Base-by-base conservation (phyloP, 768 basidiomycete species). In the Plicaturopsis crispa region DNA sequence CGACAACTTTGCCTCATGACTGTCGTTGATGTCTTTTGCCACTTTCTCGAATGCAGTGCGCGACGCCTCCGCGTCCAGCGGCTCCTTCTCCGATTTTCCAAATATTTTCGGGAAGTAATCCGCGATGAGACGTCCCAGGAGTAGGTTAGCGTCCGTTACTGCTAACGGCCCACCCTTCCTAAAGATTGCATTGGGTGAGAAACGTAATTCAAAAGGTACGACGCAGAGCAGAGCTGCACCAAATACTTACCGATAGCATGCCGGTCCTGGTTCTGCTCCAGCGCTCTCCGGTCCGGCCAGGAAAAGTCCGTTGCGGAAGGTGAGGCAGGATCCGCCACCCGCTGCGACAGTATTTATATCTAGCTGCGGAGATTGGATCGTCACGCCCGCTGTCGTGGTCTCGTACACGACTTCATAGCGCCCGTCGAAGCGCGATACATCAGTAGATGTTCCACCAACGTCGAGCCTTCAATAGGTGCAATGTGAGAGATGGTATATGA, bases 301-400 rank as follows among this genome's bases (percentile, higher is more conserved):
- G 66, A 96, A 96, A 16, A 98, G 69, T 1, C 92, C 92, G 48
- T 94, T 93, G 18, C 80, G 72, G 69, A 87, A 97, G 3, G 78
- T 82, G 34, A 97, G 63, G 48, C 92, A 84, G 1, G 86, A 89
- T 0, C 93, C 94, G 31, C 93, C 93, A 3, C 94, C 93, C 1
- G 94, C 93, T 5, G 93, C 93, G 34, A 96, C 91, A 4, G 89
- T 91, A 55, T 94, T 94, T 59, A 97, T 93, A 51, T 96, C 92
- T 13, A 97, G 73, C 49, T 94, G 91, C 0, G 92, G 89, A 1
- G 83, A 84, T 53, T 93, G 89, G 36, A 97, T 88, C 0, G 85
- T 85, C 14, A 96, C 83, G 1, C 92, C 90, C 0, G 93, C 93
- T 0, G 93, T 97, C 0, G 92, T 94, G 0, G 93, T 92, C 57